phyloP scores from a whole-genome alignment of 164 flowering plant genomes.

The grape (Vitis vinifera) region ASM3070453v1 NC_081808.1:756501-757000 shows the following conservation, averaged over 20 bases:
- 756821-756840: neutral
- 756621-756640: conserved; percentile 58
- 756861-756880: neutral
- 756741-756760: conserved; percentile 69
- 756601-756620: conserved; percentile 30
- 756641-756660: conserved; percentile 68
- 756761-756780: conserved; percentile 67
- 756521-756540: conserved; percentile 70
- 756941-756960: neutral
- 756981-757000: neutral
- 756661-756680: conserved; percentile 59
- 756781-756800: conserved; percentile 65
- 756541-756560: conserved; percentile 85
- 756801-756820: neutral
- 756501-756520: conserved; percentile 82
- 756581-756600: conserved; percentile 33
- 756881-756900: neutral
- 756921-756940: neutral
- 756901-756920: neutral
- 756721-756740: conserved; percentile 87
- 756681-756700: conserved; percentile 72
- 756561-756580: conserved; percentile 47
- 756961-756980: neutral
- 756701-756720: conserved; percentile 70
- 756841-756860: neutral